Evolutionary conservation across 129 eudicot genomes (phyloP).

Genomic region (Artemisia argyi): DNA sequence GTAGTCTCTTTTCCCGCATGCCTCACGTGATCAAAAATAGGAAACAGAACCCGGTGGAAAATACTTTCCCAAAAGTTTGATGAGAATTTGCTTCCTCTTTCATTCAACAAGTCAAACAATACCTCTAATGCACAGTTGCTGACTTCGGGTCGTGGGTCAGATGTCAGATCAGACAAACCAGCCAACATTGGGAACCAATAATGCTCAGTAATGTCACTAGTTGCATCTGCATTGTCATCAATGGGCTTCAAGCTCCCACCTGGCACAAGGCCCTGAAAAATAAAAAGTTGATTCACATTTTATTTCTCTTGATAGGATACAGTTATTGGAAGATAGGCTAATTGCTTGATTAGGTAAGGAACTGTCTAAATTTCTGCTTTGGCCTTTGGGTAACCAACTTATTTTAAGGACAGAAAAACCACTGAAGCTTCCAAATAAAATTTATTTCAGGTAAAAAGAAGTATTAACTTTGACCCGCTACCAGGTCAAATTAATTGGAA

Average conservation of each 20-base stretch:
- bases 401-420: too few species aligned
- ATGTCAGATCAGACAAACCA: slow-evolving; percentile 94
- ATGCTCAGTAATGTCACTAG: slow-evolving; percentile 83
- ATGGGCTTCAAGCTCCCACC: slow-evolving; percentile 90
- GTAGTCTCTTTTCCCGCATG: slow-evolving; percentile 78
- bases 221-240: slow-evolving; percentile 58
- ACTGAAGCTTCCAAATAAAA: too few species aligned
- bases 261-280: slow-evolving; percentile 87
- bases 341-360: too few species aligned
- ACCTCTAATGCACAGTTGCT: slow-evolving; percentile 98
- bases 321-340: background rate
- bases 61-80: slow-evolving; percentile 89
- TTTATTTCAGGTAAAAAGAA: background rate
- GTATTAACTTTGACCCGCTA: background rate
- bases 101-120: slow-evolving; percentile 89
- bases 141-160: slow-evolving; percentile 88
- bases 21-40: slow-evolving; percentile 89
- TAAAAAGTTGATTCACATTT: background rate
- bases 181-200: slow-evolving; percentile 99
- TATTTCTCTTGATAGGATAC: slow-evolving; percentile 7
- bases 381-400: too few species aligned
- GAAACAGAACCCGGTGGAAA: slow-evolving; percentile 86
- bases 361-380: too few species aligned
- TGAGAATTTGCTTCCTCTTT: slow-evolving; percentile 91
- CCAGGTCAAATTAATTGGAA: background rate